Evolutionary conservation across 2,329 filamentous ascomycete genomes (phyloP).

Genomic region (Penicillium sp.): DNA sequence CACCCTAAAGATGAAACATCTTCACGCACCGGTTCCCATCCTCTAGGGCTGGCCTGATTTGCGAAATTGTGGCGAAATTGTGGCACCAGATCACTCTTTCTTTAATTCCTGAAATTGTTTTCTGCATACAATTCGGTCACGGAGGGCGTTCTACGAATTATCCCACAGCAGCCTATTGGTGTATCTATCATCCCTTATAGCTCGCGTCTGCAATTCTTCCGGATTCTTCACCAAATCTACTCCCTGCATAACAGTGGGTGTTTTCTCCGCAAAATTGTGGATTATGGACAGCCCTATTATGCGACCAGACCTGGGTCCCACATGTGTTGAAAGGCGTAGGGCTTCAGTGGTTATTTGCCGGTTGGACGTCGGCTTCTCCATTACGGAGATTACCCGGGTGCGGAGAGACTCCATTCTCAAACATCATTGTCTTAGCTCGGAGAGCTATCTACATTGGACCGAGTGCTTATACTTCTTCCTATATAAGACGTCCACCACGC

Average conservation of each 20-base stretch:
- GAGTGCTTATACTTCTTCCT: neutral
- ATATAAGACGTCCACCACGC: neutral
- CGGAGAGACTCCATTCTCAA: neutral
- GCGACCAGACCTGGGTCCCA: neutral
- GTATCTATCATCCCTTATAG: neutral
- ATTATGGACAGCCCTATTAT: neutral
- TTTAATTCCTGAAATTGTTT: conserved; percentile 6
- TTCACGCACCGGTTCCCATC: conserved; percentile 11
- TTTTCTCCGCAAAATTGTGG: conserved; percentile 9
- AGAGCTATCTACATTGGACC: neutral
- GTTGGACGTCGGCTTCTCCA: neutral
- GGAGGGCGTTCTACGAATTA: neutral
- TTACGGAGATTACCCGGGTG: neutral
- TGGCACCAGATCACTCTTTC: neutral
- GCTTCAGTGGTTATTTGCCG: neutral
- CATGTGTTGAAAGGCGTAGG: neutral
- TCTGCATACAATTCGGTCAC: neutral
- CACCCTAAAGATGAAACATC: conserved; percentile 15
- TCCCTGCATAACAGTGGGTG: neutral
- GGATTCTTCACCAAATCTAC: neutral
- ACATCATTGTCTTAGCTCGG: neutral
- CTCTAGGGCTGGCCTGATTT: neutral
- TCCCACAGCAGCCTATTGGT: neutral
- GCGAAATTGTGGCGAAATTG: neutral
- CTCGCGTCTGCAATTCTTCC: neutral